Conservation (phyloP, 2,329 filamentous ascomycete species). For the Verticillium nubilum region DNA sequence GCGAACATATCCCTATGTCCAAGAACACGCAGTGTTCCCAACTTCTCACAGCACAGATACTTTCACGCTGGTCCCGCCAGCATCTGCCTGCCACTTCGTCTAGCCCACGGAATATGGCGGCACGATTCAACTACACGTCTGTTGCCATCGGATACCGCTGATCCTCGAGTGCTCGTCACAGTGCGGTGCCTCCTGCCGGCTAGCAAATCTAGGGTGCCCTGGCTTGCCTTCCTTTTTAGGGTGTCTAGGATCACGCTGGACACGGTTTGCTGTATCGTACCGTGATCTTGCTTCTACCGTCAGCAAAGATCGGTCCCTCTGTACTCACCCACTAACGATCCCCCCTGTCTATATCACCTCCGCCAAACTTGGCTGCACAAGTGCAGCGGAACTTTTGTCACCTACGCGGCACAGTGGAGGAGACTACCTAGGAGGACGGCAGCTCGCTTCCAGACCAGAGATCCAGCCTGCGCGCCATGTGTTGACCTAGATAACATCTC, state of each 20-base stretch:
- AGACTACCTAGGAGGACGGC: background rate
- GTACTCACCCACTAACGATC: background rate
- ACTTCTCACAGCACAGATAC: background rate
- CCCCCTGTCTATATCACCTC: background rate
- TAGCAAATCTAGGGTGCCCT: background rate
- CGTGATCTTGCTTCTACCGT: background rate
- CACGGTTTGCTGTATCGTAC: background rate
- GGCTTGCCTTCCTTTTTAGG: background rate
- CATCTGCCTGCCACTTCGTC: background rate
- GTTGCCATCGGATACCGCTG: background rate
- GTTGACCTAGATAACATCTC: background rate
- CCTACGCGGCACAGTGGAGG: background rate
- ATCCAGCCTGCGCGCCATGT: background rate
- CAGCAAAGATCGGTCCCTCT: background rate
- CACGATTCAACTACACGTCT: too few species aligned
- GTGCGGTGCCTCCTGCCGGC: background rate
- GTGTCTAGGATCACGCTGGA: background rate
- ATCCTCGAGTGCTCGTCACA: background rate
- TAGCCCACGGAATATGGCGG: too few species aligned
- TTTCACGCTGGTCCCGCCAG: background rate
- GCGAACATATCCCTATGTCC: background rate
- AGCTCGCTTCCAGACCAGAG: background rate
- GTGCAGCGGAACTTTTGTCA: background rate
- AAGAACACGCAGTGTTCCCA: background rate
- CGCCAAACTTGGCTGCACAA: background rate